Conservation (phyloP, 768 basidiomycete genomes). For the Kwoniella heveanensis region DNA sequence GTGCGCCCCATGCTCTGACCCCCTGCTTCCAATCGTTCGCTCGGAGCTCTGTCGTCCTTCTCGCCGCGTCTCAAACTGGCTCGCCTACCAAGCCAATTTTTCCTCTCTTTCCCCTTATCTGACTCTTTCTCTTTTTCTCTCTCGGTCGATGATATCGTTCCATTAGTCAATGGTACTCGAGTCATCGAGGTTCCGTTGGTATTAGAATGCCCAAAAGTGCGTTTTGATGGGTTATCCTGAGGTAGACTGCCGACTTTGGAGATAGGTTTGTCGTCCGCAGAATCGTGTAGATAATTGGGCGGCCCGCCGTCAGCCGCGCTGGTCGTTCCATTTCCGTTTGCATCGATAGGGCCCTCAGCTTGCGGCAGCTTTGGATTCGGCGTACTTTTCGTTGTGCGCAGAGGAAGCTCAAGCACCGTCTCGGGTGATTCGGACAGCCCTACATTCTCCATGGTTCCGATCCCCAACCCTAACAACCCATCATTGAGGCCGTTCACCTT, state of each 20-base stretch:
- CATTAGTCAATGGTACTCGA: not conserved
- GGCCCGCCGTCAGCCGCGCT: too few relatives aligned
- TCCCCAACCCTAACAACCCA: not conserved
- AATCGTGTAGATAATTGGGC: too few relatives aligned
- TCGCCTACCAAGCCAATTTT: constrained; percentile 20
- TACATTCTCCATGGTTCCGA: not conserved
- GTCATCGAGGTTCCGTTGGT: not conserved
- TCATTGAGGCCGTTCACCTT: not conserved
- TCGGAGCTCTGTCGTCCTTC: not conserved
- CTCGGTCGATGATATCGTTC: not conserved
- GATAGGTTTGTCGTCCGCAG: too few relatives aligned
- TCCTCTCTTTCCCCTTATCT: too few relatives aligned
- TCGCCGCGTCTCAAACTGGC: constrained; percentile 13
- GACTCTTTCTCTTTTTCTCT: constrained; percentile 3
- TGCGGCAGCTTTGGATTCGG: not conserved
- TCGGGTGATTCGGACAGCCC: constrained; percentile 6
- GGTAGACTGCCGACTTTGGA: too few relatives aligned
- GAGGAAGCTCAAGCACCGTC: not conserved
- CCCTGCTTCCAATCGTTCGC: not conserved
- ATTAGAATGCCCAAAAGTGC: too few relatives aligned
- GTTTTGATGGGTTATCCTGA: too few relatives aligned
- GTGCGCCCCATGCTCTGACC: not conserved
- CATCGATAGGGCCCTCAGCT: too few relatives aligned
- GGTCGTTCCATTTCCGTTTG: too few relatives aligned
- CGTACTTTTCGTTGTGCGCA: not conserved